Base-by-base conservation (phyloP, 2,329 filamentous ascomycete genomes). In the Aspergillus fijiensis region DNA sequence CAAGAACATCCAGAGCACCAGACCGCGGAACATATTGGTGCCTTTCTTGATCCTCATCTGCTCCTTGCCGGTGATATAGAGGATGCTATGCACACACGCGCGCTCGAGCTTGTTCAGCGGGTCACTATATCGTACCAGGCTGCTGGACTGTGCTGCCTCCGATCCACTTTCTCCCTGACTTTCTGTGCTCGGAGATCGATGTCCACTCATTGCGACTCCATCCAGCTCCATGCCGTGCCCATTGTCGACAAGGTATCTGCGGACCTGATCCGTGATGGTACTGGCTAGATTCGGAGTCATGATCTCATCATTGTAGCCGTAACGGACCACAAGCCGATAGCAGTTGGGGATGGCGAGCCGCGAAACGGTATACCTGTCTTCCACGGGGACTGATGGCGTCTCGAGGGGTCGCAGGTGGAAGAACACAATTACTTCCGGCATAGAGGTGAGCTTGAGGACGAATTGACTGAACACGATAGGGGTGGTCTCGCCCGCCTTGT, bases 401-500 rank as follows among this genome's bases (percentile, higher is more conserved):
- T 85, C 81, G 0, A 90, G 78, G 0, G 87, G 83, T 5, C 87
- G 85, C 6, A 92, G 81, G 67, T 92, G 89, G 72, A 92, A 89
- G 72, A 92, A 91, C 1, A 92, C 81, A n/a, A 85, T 82, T 11
- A 90, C 83, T 31, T 89, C 85, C 0, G 89, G 88, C 5, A 84
- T 79, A 0, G 87, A 85, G 51, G 84, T 84, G 62, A 92, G 87
- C 70, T 92, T 92, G 54, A 82, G 84, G 10, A 91, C 79, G 69
- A 92, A 92, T 55, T 92, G 87, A 3, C 86, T 84, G 72, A 91
- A 92, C 10, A 89, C 87, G 7, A 82, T 83, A 1, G 88, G 89
- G 0, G 84, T 85, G 5, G 83, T 82, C 42, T 85, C 82, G 49
- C 89, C 89, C 1, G 85, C 82, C 74, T 93, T 92, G 76, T 93